Conservation (phyloP, 208 protist species). For the Leishmania mexicana region DNA sequence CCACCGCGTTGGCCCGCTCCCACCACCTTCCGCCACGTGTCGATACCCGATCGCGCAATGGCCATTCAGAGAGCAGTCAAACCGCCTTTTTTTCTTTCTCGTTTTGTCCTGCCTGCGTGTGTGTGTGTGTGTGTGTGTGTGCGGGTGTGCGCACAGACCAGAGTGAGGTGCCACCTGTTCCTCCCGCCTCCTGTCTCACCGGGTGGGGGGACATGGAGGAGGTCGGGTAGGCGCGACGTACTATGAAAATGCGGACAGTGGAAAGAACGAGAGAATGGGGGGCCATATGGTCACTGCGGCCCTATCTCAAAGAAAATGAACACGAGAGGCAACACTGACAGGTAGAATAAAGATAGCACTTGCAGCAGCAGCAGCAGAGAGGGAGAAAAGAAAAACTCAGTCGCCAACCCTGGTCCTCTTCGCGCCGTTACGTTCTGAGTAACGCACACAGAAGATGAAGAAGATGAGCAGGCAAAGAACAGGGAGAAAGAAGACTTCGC, state of each 20-base stretch:
- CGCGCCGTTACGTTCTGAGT: neutral
- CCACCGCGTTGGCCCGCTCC: neutral
- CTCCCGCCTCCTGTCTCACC: too few species aligned
- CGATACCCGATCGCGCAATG: neutral
- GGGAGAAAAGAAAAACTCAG: neutral
- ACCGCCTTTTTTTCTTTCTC: neutral
- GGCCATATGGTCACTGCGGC: too few species aligned
- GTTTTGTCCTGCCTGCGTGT: neutral
- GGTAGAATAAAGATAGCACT: neutral
- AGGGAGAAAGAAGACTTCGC: neutral
- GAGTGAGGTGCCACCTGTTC: neutral
- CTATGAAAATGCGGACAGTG: neutral
- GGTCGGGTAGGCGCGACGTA: neutral
- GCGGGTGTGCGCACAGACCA: neutral
- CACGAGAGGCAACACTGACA: neutral
- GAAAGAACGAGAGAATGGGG: neutral
- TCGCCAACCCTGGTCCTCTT: neutral
- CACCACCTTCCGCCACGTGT: neutral
- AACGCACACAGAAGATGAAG: neutral
- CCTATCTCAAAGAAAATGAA: neutral
- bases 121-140: neutral
- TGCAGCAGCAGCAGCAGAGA: neutral
- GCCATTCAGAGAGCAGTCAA: neutral
- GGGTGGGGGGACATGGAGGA: too few species aligned
- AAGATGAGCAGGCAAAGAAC: neutral